Evolutionary conservation across 768 basidiomycete genomes (phyloP), one percentile per base, ranked within the genome.

Genomic region (Leccinum subtestaceum): DNA sequence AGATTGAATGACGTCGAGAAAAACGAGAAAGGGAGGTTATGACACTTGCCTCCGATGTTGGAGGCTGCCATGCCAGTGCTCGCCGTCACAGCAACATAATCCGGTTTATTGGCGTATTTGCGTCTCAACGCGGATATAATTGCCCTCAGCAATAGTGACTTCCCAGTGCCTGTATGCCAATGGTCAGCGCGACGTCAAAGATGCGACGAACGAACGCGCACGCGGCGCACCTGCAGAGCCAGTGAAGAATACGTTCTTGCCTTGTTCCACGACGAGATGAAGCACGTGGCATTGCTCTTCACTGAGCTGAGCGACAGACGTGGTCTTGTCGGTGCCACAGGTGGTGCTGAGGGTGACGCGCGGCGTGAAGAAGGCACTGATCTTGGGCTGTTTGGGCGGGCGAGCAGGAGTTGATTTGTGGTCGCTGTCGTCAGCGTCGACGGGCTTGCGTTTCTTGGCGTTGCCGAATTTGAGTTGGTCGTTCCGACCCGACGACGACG

Each of bases 231-330:
- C 86, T n/a, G 86, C 86, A 5, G 82, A 80, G 4, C 86, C 86
- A 8, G 86, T 87, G 67, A 87, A 87, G 72, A 88, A 87, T 15
- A 88, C 77, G 51, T 73, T 85, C 72, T 83, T 80, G 11, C 78
- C 81, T 34, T 82, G 79, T 2, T 85, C 80, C 10, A 87, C 80
- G 3, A 78, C 79, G 70, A 85, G 74, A 40, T 71, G 68, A 49
- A 86, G 63, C 0, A 88, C 81, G 31, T 69, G 69, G 43, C 75
- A 73, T 66, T 88, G 86, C 60, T 87, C 84, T 9, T 75, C 72
- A 58, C 81, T 84, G 47, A 87, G 76, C 6, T 76, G 65, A 2
- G 84, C 79, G 19, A 72, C 57, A 2, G 64, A 67, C 0, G 61
- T 65, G 6, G 71, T 71, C 51, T 64, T 63, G 55, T 71, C 68